Evolutionary conservation across 2,329 filamentous ascomycete species (phyloP).

Genomic region (Exophiala phaeomuriformis): DNA sequence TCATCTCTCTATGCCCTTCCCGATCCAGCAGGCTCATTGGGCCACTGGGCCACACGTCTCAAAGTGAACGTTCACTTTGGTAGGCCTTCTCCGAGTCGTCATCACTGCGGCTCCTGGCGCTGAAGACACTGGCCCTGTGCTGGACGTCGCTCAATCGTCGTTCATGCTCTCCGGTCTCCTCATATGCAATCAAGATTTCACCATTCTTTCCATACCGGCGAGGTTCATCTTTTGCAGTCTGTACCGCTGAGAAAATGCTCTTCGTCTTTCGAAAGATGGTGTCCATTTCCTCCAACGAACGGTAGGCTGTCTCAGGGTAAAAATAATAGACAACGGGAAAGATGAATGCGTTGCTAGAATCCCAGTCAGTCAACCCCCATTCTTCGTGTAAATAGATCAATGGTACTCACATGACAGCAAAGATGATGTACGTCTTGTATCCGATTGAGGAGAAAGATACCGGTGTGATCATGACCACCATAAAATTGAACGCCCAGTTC

Average conservation of each 20-base stretch:
- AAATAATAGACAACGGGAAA: slow-evolving; percentile 54
- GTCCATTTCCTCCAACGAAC: slow-evolving; percentile 62
- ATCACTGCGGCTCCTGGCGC: neutral
- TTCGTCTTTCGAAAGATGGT: slow-evolving; percentile 55
- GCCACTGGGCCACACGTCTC: neutral
- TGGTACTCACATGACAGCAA: slow-evolving; percentile 58
- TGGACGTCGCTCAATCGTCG: slow-evolving; percentile 26
- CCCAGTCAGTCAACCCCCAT: neutral
- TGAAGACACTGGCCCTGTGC: slow-evolving; percentile 13
- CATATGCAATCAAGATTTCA: slow-evolving; percentile 49
- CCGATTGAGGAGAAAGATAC: slow-evolving; percentile 67
- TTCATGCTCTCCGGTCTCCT: slow-evolving; percentile 39
- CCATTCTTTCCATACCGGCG: slow-evolving; percentile 53
- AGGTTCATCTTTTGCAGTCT: slow-evolving; percentile 46
- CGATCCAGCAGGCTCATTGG: neutral
- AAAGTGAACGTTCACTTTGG: neutral
- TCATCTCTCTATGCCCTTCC: neutral
- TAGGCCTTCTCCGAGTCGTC: slow-evolving; percentile 10
- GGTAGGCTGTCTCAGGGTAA: slow-evolving; percentile 54
- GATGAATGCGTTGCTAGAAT: slow-evolving; percentile 45
- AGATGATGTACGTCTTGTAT: slow-evolving; percentile 71
- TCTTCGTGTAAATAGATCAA: neutral
- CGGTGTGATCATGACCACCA: slow-evolving; percentile 72
- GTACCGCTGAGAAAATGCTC: slow-evolving; percentile 44
- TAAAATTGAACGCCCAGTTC: slow-evolving; percentile 73